Evolutionary conservation across 768 basidiomycete species (phyloP).

Genomic region (Plicaturopsis crispa): DNA sequence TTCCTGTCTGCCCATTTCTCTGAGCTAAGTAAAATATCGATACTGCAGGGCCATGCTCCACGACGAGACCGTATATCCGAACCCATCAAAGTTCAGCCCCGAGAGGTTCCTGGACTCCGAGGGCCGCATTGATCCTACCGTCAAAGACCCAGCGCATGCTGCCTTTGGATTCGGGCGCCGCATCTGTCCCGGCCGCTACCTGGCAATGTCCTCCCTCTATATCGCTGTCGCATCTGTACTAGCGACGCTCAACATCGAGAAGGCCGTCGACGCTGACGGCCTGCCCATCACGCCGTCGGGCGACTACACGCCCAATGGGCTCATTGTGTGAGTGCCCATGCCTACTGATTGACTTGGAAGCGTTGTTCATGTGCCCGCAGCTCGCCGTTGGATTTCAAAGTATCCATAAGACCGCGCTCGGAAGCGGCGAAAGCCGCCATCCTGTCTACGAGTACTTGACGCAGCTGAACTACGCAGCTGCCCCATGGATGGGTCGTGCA

Average conservation of each 20-base stretch:
- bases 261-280: slow-evolving; percentile 23
- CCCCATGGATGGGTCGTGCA: no score
- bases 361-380: no score
- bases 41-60: slow-evolving; percentile 37
- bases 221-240: slow-evolving; percentile 12
- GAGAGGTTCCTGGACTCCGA: slow-evolving; percentile 42
- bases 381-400: no score
- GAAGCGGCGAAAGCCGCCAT: no score
- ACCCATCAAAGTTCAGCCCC: slow-evolving; percentile 46
- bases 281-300: slow-evolving; percentile 16
- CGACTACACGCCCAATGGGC: no score
- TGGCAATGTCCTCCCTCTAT: slow-evolving; percentile 15
- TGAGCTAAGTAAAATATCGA: not conserved
- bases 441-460: no score
- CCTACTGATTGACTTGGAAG: no score
- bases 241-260: slow-evolving; percentile 12
- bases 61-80: slow-evolving; percentile 41
- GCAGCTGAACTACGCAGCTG: no score
- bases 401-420: no score
- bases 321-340: no score
- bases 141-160: slow-evolving; percentile 13
- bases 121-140: slow-evolving; percentile 22
- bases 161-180: slow-evolving; percentile 29
- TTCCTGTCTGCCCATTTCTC: not conserved
- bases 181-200: slow-evolving; percentile 28